Conservation (phyloP, 768 basidiomycete genomes). For the Hortiboletus flavorubellus region DNA sequence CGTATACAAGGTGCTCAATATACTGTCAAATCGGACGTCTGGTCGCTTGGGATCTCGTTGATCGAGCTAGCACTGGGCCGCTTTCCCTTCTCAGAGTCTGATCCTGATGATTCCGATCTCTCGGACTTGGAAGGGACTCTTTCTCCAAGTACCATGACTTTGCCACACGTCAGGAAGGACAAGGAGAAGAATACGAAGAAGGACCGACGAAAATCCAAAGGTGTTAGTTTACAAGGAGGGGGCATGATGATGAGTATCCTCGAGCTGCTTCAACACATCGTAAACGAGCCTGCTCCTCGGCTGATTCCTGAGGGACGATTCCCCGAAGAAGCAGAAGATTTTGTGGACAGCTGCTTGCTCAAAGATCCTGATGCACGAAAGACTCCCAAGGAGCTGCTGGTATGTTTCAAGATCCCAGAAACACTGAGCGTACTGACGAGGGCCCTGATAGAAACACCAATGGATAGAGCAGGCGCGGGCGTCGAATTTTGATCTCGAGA, state of each 20-base stretch:
- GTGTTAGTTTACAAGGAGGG: conserved; percentile 90
- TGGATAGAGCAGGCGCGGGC: conserved; percentile 69
- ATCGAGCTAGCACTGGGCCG: conserved; percentile 96
- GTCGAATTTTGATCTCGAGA: conserved; percentile 68
- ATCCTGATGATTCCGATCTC: conserved; percentile 69
- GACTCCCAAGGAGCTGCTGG: conserved; percentile 86
- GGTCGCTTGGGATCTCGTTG: conserved; percentile 96
- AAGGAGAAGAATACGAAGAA: conserved; percentile 56
- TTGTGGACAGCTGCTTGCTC: conserved; percentile 85
- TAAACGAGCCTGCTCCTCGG: conserved; percentile 94
- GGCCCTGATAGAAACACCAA: conserved; percentile 52
- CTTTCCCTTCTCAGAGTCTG: conserved; percentile 91
- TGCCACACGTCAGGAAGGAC: conserved; percentile 35
- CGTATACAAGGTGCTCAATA: conserved; percentile 99
- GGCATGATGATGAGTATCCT: conserved; percentile 98
- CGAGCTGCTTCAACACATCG: conserved; percentile 95
- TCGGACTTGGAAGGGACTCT: conserved; percentile 81
- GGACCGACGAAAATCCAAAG: conserved; percentile 84
- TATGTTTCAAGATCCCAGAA: conserved; percentile 28
- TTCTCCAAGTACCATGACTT: conserved; percentile 58
- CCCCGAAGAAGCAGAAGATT: conserved; percentile 72
- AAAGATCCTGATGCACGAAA: conserved; percentile 85
- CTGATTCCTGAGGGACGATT: conserved; percentile 72
- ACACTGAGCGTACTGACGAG: conserved; percentile 7
- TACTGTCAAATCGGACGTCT: conserved; percentile 98